Evolutionary conservation across 75 land plant species (phyloP).

Genomic region (Pseudotsuga menziesii): DNA sequence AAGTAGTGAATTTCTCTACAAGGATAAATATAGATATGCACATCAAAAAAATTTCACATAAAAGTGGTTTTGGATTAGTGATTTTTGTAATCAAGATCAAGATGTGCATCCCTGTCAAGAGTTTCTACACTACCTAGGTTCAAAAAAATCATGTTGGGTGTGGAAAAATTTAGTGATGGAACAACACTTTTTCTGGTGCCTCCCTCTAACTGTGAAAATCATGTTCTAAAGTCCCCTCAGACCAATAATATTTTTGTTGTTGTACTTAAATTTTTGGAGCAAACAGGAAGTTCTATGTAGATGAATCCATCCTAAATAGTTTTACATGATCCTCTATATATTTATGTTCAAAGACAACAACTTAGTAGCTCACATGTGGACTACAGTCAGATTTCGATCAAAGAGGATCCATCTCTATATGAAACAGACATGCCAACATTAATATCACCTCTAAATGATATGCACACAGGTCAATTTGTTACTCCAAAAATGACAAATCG

Average conservation of each 20-base stretch:
- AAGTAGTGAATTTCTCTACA: conserved; percentile 80
- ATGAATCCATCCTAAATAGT: neutral
- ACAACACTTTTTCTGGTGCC: conserved; percentile 93
- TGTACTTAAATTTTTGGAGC: conserved; percentile 58
- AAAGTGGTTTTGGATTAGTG: conserved; percentile 72
- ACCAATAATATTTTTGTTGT: conserved; percentile 87
- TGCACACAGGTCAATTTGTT: conserved; percentile 5
- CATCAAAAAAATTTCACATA: conserved; percentile 68
- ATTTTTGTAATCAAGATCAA: conserved; percentile 78
- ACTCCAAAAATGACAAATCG: conserved; percentile 14
- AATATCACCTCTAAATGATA: conserved; percentile 4
- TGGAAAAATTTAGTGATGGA: conserved; percentile 87
- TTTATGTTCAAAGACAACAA: conserved; percentile 20
- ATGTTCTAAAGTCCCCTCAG: conserved; percentile 67
- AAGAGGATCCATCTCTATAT: conserved; percentile 21
- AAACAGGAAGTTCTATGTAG: neutral
- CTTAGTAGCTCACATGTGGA: conserved; percentile 16
- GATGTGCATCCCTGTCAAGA: conserved; percentile 87
- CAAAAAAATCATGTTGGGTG: conserved; percentile 83
- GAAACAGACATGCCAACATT: conserved; percentile 18
- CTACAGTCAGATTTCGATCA: neutral
- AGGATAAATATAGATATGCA: conserved; percentile 86
- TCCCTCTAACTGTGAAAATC: conserved; percentile 78
- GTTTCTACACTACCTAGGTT: conserved; percentile 75
- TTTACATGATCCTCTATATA: neutral